Percentiles rank a stretch among this genome's conserved stretches.
Conservation (phyloP, 2,329 filamentous ascomycete species). For the Teratosphaeriaceae sp. region DNA sequence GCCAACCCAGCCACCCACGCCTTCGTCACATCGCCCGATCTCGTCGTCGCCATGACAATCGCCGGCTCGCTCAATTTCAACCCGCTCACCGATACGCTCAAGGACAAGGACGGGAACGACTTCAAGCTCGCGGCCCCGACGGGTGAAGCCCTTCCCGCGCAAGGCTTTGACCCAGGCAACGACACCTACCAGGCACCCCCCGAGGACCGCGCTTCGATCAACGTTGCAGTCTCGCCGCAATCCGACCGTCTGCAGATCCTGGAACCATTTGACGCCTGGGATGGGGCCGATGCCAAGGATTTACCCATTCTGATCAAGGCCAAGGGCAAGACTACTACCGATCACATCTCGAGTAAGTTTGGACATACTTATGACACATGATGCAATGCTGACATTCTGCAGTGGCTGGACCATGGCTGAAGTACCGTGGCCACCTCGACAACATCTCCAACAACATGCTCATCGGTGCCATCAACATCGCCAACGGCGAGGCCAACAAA, state of each 20-base stretch:
- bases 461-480: conserved; percentile 93
- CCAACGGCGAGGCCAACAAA: conserved; percentile 97
- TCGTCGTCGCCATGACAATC: conserved; percentile 80
- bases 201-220: conserved; percentile 63
- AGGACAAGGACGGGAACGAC: conserved; percentile 93
- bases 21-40: conserved; percentile 84
- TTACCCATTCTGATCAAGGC: conserved; percentile 95
- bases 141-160: conserved; percentile 70
- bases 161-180: conserved; percentile 83
- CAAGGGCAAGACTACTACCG: conserved; percentile 92
- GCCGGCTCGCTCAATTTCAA: conserved; percentile 89
- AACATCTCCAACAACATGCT: conserved; percentile 99
- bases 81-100: conserved; percentile 83
- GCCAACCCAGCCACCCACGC: conserved; percentile 92
- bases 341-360: conserved; percentile 72
- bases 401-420: conserved; percentile 91
- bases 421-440: conserved; percentile 97
- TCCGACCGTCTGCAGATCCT: conserved; percentile 95
- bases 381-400: conserved; percentile 12
- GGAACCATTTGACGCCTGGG: conserved; percentile 77
- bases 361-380: not conserved
- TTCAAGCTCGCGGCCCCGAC: conserved; percentile 78
- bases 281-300: conserved; percentile 80
- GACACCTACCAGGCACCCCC: conserved; percentile 97
- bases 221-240: conserved; percentile 75